These are phyloP conservation scores for Theileria annulata DNA, from an alignment of 169 alveolate species.

Conservation along the genomic window DNA sequence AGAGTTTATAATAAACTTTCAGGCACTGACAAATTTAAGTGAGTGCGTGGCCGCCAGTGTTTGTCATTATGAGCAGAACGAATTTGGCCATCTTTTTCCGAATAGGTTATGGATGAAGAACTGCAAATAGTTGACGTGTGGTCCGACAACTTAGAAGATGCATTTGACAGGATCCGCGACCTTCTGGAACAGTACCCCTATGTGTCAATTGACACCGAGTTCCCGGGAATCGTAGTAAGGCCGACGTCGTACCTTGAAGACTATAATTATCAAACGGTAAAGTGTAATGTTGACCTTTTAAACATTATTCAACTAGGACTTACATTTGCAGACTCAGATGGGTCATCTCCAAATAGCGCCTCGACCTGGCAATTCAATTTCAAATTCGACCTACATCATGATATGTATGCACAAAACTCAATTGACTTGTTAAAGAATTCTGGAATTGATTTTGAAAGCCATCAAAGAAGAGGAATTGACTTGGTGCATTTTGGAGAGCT, in stretches of 20 bases:
- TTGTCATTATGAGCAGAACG: neutral
- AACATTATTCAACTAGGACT: constrained; percentile 96
- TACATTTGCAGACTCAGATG: constrained; percentile 91
- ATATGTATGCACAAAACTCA: constrained; percentile 90
- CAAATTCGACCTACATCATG: constrained; percentile 89
- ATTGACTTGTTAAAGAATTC: constrained; percentile 91
- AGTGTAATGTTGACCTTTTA: constrained; percentile 92
- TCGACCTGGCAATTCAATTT: constrained; percentile 98
- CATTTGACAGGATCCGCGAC: constrained; percentile 86
- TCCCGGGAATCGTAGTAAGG: constrained; percentile 91
- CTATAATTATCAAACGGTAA: constrained; percentile 92
- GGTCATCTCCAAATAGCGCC: constrained; percentile 86
- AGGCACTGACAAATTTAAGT: too few relatives aligned
- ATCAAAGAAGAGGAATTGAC: constrained; percentile 89
- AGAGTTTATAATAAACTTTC: too few relatives aligned
- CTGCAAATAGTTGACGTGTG: constrained; percentile 83
- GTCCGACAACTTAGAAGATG: constrained; percentile 88
- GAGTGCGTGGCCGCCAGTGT: neutral
- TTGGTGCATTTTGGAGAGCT: constrained; percentile 93
- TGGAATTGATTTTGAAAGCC: constrained; percentile 95
- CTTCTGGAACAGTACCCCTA: constrained; percentile 88
- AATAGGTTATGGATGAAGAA: constrained; percentile 77
- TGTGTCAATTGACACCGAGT: constrained; percentile 90
- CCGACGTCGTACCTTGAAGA: constrained; percentile 88
- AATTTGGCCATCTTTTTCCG: constrained; percentile 25